A percentile compares a stretch with the other conserved stretches of the same genome.
These are phyloP conservation scores for Tolypocladium endophyticum DNA, from an alignment of 2,329 filamentous ascomycete genomes.

Conservation along the genomic window DNA sequence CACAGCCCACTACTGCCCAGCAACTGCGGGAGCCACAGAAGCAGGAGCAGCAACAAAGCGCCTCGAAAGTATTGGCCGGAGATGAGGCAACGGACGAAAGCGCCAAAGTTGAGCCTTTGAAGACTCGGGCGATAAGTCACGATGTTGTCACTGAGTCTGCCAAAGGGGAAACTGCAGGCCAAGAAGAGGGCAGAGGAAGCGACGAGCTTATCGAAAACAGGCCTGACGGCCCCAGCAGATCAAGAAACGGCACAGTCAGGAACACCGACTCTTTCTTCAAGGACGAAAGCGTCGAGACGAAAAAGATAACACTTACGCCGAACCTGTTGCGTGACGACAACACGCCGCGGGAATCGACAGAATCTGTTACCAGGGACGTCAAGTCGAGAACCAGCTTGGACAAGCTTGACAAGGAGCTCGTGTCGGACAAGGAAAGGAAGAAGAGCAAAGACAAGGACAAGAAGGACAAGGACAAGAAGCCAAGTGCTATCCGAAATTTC, in stretches of 20 bases:
- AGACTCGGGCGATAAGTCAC: slow-evolving; percentile 33
- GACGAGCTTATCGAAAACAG: slow-evolving; percentile 57
- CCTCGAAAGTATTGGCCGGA: slow-evolving; percentile 19
- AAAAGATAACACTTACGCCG: slow-evolving; percentile 93
- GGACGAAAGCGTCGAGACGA: slow-evolving; percentile 87
- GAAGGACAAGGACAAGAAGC: slow-evolving; percentile 59
- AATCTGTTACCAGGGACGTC: slow-evolving; percentile 32
- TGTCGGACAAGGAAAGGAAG: slow-evolving; percentile 63
- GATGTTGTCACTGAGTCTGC: slow-evolving; percentile 22
- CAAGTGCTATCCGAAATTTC: slow-evolving; percentile 46
- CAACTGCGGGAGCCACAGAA: slow-evolving; percentile 19
- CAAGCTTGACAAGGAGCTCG: slow-evolving; percentile 44
- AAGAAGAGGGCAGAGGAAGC: slow-evolving; percentile 34
- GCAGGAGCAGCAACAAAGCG: slow-evolving; percentile 16
- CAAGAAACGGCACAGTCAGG: slow-evolving; percentile 75
- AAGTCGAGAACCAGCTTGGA: slow-evolving; percentile 62
- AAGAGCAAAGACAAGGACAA: slow-evolving; percentile 65
- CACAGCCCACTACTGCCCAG: slow-evolving; percentile 19
- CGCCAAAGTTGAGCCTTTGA: slow-evolving; percentile 46
- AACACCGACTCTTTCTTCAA: slow-evolving; percentile 97
- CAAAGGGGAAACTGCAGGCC: slow-evolving; percentile 22
- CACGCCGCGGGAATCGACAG: slow-evolving; percentile 40
- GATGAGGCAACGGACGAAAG: slow-evolving; percentile 34
- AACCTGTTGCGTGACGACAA: slow-evolving; percentile 80
- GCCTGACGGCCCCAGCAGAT: slow-evolving; percentile 45